Evolutionary conservation across 495 filamentous ascomycete species (phyloP).

Genomic region (Choiromyces venosus): DNA sequence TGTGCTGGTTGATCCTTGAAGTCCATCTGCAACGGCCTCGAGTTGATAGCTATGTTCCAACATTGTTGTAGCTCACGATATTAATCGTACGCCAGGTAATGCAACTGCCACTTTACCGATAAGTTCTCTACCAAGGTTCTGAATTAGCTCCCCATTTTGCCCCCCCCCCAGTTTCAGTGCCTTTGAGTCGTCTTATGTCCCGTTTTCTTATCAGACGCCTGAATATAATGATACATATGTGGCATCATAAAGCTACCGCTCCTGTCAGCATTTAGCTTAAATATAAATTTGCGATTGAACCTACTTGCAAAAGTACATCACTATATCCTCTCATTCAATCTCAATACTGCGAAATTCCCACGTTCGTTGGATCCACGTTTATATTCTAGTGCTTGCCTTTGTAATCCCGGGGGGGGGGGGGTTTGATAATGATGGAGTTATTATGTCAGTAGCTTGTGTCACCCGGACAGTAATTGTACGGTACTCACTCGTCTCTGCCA

Average conservation of each 20-base stretch:
- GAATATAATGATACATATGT: constrained; percentile 45
- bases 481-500: no score
- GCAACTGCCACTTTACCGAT: constrained; percentile 19
- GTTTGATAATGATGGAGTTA: no score
- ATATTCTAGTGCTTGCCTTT: no score
- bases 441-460: no score
- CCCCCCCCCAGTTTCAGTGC: constrained; percentile 25
- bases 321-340: constrained; percentile 44
- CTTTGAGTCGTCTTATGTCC: constrained; percentile 33
- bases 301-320: constrained; percentile 43
- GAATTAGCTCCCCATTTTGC: constrained; percentile 39
- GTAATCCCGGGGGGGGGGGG: no score
- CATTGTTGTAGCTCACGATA: not conserved
- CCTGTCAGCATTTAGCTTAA: not conserved
- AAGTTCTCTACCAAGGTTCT: constrained; percentile 42
- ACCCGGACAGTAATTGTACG: no score
- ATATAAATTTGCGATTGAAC: not conserved
- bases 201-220: constrained; percentile 42
- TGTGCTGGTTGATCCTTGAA: constrained; percentile 36
- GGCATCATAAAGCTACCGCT: constrained; percentile 42
- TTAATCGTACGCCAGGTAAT: not conserved
- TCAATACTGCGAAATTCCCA: constrained; percentile 43
- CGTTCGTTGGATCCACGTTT: constrained; percentile 44
- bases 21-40: constrained; percentile 42
- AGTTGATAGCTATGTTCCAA: constrained; percentile 31